Evolutionary conservation across 805 yeast genomes (phyloP).

Genomic region (Spathaspora gorwiae): DNA sequence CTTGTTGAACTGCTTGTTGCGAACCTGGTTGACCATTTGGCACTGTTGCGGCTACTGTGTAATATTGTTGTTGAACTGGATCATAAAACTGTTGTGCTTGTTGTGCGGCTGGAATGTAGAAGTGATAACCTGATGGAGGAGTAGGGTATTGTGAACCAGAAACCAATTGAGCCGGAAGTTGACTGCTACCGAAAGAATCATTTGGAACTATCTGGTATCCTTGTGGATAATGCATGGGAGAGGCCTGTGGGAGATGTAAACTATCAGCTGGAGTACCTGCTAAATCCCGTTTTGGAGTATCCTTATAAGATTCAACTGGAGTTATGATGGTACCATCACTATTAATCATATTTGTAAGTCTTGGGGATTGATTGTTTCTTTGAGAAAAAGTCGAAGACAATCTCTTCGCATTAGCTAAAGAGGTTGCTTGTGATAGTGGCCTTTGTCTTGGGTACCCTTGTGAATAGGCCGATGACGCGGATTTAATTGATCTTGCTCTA

Average conservation of each 20-base stretch:
- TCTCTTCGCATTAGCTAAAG: conserved; percentile 19
- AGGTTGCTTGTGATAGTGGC: conserved; percentile 19
- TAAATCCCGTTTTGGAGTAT: background rate
- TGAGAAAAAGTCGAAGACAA: conserved; percentile 37
- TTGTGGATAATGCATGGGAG: background rate
- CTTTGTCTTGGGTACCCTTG: conserved; percentile 12
- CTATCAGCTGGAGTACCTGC: background rate
- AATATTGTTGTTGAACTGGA: conserved; percentile 42
- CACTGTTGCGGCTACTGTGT: conserved; percentile 34
- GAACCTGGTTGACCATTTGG: conserved; percentile 22
- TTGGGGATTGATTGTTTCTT: conserved; percentile 31
- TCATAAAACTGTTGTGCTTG: conserved; percentile 41
- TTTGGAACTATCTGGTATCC: background rate
- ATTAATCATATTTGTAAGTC: conserved; percentile 37
- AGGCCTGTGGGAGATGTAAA: background rate
- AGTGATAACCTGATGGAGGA: conserved; percentile 10
- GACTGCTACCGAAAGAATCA: background rate
- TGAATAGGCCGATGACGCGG: conserved; percentile 1
- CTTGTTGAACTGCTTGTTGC: conserved; percentile 4
- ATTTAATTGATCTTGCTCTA: conserved; percentile 1
- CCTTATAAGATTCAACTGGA: conserved; percentile 26
- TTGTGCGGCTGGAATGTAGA: conserved; percentile 14
- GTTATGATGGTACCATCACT: conserved; percentile 44
- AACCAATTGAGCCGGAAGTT: background rate
- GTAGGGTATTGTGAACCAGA: conserved; percentile 3